Base-by-base conservation (phyloP, 1,284 basidiomycete species). In the Melampsora larici-populina region DNA sequence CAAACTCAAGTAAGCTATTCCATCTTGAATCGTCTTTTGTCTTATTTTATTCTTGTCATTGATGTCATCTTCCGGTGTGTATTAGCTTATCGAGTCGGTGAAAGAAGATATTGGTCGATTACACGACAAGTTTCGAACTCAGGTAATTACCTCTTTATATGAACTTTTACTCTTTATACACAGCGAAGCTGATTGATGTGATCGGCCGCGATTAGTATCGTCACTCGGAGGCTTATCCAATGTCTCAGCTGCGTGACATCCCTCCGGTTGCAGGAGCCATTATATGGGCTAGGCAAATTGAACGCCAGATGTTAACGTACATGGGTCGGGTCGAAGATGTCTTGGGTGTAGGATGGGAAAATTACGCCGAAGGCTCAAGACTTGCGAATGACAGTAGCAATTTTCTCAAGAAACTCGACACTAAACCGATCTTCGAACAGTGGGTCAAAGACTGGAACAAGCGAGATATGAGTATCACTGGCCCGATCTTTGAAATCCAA, bases 321-420 rank as follows among this genome's bases (percentile, higher is more conserved):
- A 98, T 99, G 94, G 97, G 95, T 84, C 92, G 95, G n/a, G 96
- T 99, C 71, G 95, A 98, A 83, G 96, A 98, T 83, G 97, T 99
- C 2, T 90, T 99, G 15, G 97, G 96, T 11, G 94, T 94, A 84
- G 95, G 94, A 8, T 99, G 96, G 96, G 95, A 97, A 84, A 89
- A 94, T 79, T 99, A 99, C 81, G 94, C 96, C n/a, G 96, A 99
- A 82, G 97, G 97, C 7, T 94, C 97, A 84, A 94, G 95, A 82
- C 90, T 99, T 0, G 93, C 97, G 82, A 90, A 90, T 58, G 96
- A 99, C 84, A 91, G 90, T 74, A 87, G 89, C 6, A 92, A 93
- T 0, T 99, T 99, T 88, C 89, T 93, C 65, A 92, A 92, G 85
- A 99, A 98, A 85, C 90, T 92, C 92, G 92, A 89, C 81, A 92